A percentile compares a stretch with the other conserved stretches of the same genome.
phyloP scores from a whole-genome alignment of 345 rosid genomes.

The Luvunga scandens region DNA sequence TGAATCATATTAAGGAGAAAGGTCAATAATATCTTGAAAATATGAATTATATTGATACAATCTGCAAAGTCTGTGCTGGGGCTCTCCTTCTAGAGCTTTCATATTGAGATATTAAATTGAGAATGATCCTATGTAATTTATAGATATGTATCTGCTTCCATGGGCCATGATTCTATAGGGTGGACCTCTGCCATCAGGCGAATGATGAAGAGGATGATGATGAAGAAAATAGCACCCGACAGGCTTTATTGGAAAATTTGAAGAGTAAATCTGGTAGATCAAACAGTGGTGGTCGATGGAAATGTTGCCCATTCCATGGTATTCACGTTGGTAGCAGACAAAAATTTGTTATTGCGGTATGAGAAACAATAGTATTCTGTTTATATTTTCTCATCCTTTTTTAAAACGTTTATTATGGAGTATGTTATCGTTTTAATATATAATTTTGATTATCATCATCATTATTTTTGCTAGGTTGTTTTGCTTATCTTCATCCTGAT shows the following conservation, averaged over 20 bases:
- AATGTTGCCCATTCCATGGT: constrained; percentile 47
- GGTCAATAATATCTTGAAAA: constrained; percentile 2
- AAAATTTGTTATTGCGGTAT: constrained; percentile 56
- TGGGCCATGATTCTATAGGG: constrained; percentile 57
- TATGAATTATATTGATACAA: constrained; percentile 10
- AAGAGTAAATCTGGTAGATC: constrained; percentile 33
- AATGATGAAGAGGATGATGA: constrained; percentile 47
- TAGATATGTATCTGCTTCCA: constrained; percentile 23
- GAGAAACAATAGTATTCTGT: constrained; percentile 2
- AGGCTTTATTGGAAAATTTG: constrained; percentile 43
- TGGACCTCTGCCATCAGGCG: constrained; percentile 78
- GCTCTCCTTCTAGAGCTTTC: not conserved
- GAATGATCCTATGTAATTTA: constrained; percentile 15
- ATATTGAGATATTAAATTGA: constrained; percentile 6
- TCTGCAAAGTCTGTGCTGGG: not conserved
- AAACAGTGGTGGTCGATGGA: constrained; percentile 29
- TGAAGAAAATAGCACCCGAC: constrained; percentile 41
- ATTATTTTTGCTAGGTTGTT: constrained; percentile 33
- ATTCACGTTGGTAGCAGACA: constrained; percentile 57
- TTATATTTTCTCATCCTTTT: not conserved
- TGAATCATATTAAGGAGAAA: not conserved
- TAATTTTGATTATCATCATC: not conserved
- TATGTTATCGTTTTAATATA: not conserved
- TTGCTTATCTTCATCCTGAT: constrained; percentile 43
- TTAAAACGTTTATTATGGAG: not conserved